A percentile compares a stretch with the other conserved stretches of the same genome.
These are phyloP conservation scores for Thelonectria discophora DNA, from an alignment of 2,329 filamentous ascomycete genomes.

Conservation along the genomic window DNA sequence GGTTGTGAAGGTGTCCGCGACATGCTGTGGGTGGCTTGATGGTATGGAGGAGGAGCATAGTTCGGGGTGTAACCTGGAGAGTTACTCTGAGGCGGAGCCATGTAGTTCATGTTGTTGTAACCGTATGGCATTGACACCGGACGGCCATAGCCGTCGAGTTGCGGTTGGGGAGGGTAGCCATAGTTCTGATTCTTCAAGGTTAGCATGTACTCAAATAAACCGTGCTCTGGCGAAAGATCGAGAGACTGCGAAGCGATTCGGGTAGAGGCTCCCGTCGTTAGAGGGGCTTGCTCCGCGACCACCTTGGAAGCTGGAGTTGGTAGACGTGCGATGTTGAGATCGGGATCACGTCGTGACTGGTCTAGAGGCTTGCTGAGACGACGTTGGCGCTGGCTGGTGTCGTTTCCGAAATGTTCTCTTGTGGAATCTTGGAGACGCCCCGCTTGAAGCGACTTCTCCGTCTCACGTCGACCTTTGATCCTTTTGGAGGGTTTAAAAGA, in stretches of 20 bases:
- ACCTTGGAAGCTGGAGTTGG: constrained; percentile 33
- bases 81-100: constrained; percentile 55
- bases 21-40: constrained; percentile 73
- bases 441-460: constrained; percentile 56
- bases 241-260: constrained; percentile 45
- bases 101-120: constrained; percentile 61
- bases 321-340: constrained; percentile 33
- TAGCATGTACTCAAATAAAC: constrained; percentile 78
- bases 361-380: constrained; percentile 59
- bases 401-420: constrained; percentile 46
- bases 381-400: constrained; percentile 50
- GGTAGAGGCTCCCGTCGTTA: constrained; percentile 18
- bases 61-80: constrained; percentile 61
- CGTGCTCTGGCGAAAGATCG: constrained; percentile 74
- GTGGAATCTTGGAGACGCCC: constrained; percentile 50
- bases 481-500: constrained; percentile 55
- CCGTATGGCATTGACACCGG: constrained; percentile 52
- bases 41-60: constrained; percentile 52
- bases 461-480: constrained; percentile 56
- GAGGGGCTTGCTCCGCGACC: constrained; percentile 21
- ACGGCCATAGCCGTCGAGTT: constrained; percentile 51
- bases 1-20: constrained; percentile 85
- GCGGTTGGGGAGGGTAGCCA: constrained; percentile 58
- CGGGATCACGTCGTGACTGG: constrained; percentile 44
- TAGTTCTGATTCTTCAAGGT: constrained; percentile 74